A percentile compares a stretch with the other conserved stretches of the same genome.
Conservation (phyloP, 768 basidiomycete genomes). For the Phanerochaete carnosa region DNA sequence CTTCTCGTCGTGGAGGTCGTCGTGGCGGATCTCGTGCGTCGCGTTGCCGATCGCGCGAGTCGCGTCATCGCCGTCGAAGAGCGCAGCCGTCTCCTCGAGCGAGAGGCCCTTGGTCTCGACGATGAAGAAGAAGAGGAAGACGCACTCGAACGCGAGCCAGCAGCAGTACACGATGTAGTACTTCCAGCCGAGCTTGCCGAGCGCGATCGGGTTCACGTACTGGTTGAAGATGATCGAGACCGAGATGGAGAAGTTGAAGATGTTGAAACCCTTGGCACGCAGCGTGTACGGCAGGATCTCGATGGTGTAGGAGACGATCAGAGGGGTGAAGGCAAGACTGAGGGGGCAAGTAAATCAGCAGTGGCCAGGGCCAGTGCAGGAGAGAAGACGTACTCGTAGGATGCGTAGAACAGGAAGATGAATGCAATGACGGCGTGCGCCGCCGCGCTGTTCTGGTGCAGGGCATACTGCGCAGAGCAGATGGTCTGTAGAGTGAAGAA, state of each 20-base stretch:
- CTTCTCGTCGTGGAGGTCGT: slow-evolving; percentile 22
- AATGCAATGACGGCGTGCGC: slow-evolving; percentile 76
- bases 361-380: neutral
- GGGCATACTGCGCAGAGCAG: slow-evolving; percentile 55
- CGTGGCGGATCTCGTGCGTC: slow-evolving; percentile 15
- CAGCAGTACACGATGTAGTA: slow-evolving; percentile 76
- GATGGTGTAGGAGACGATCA: slow-evolving; percentile 83
- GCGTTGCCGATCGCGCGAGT: slow-evolving; percentile 17
- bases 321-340: slow-evolving; percentile 78
- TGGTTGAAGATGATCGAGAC: slow-evolving; percentile 85
- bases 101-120: slow-evolving; percentile 72
- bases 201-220: slow-evolving; percentile 81
- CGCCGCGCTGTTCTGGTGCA: slow-evolving; percentile 38
- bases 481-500: slow-evolving; percentile 70
- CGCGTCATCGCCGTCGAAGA: slow-evolving; percentile 72
- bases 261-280: slow-evolving; percentile 82
- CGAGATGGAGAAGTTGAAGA: slow-evolving; percentile 79
- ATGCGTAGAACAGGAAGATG: slow-evolving; percentile 80
- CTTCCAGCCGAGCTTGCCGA: slow-evolving; percentile 64
- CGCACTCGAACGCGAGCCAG: slow-evolving; percentile 65
- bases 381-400: slow-evolving; percentile 56
- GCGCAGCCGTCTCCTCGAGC: slow-evolving; percentile 77
- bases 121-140: slow-evolving; percentile 64
- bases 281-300: slow-evolving; percentile 84
- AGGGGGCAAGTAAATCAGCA: slow-evolving; percentile 1